Conservation (phyloP, 768 basidiomycete genomes). For the Kwoniella botswanensis region DNA sequence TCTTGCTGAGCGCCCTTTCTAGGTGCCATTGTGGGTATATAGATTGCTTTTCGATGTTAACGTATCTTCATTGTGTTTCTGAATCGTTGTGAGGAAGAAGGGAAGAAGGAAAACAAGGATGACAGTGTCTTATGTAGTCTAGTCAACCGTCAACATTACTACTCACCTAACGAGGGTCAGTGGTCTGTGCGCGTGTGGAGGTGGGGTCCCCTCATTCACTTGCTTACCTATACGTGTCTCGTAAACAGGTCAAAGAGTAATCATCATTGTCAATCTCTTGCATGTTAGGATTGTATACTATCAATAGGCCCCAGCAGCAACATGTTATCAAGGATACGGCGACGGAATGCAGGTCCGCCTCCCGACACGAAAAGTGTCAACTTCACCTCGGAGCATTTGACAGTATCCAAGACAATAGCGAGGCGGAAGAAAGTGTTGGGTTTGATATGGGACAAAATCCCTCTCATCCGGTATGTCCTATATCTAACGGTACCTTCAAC, state of each 20-base stretch:
- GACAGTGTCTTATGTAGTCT: neutral
- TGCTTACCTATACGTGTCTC: neutral
- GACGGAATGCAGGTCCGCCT: slow-evolving; percentile 1
- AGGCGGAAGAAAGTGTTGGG: slow-evolving; percentile 29
- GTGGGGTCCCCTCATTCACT: slow-evolving; percentile 9
- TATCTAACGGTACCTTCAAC: neutral
- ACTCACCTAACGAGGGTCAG: no score
- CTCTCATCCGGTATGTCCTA: slow-evolving; percentile 17
- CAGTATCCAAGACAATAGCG: slow-evolving; percentile 35
- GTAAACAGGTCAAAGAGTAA: neutral
- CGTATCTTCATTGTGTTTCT: slow-evolving; percentile 2
- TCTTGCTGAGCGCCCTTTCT: slow-evolving; percentile 29
- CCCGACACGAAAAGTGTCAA: slow-evolving; percentile 31
- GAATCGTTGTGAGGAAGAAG: neutral
- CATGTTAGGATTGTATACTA: no score
- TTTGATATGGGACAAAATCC: slow-evolving; percentile 24
- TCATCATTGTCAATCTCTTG: no score
- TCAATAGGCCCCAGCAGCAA: neutral
- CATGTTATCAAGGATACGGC: slow-evolving; percentile 31
- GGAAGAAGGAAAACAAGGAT: slow-evolving; percentile 14
- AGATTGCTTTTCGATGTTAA: neutral
- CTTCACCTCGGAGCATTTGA: slow-evolving; percentile 40
- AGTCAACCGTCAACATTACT: neutral
- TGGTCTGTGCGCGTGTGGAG: neutral
- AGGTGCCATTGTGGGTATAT: slow-evolving; percentile 24